These are phyloP conservation scores for Salix viminalis DNA, from an alignment of 345 rosid genomes.

Conservation along the genomic window DNA sequence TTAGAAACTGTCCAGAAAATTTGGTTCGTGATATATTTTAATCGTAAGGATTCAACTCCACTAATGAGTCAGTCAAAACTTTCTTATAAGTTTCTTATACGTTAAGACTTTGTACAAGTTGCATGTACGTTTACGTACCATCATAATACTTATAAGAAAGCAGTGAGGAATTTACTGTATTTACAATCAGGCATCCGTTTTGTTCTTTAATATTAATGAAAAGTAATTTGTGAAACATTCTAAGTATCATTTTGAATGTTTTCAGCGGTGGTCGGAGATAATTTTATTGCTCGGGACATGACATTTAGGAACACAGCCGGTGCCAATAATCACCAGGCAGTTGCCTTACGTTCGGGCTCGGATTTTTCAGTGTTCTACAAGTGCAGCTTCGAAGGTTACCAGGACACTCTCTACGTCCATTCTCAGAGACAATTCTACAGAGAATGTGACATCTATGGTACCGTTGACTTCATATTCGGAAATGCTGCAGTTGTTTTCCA, in stretches of 20 bases:
- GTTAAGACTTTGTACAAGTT: no score
- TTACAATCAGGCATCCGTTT: no score
- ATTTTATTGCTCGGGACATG: slow-evolving; percentile 57
- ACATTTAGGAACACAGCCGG: slow-evolving; percentile 65
- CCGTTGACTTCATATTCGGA: slow-evolving; percentile 68
- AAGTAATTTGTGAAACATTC: neutral
- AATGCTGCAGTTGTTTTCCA: slow-evolving; percentile 60
- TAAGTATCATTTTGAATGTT: neutral
- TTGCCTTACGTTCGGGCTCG: slow-evolving; percentile 55
- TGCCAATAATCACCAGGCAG: slow-evolving; percentile 53
- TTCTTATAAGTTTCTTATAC: neutral
- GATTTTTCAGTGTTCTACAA: slow-evolving; percentile 44
- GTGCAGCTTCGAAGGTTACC: slow-evolving; percentile 42
- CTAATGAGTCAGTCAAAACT: neutral
- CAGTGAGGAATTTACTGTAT: neutral
- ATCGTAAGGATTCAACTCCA: neutral
- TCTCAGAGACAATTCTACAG: slow-evolving; percentile 49
- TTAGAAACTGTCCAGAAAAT: neutral
- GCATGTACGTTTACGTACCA: no score
- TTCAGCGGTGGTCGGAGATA: slow-evolving; percentile 42
- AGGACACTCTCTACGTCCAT: slow-evolving; percentile 61
- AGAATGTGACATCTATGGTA: slow-evolving; percentile 40
- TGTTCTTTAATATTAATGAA: neutral
- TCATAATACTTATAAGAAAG: no score
- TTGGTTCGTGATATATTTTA: neutral